A percentile compares a stretch with the other conserved stretches of the same genome.
Evolutionary conservation across 2,329 filamentous ascomycete genomes (phyloP).

Genomic region (Claviceps pusilla): DNA sequence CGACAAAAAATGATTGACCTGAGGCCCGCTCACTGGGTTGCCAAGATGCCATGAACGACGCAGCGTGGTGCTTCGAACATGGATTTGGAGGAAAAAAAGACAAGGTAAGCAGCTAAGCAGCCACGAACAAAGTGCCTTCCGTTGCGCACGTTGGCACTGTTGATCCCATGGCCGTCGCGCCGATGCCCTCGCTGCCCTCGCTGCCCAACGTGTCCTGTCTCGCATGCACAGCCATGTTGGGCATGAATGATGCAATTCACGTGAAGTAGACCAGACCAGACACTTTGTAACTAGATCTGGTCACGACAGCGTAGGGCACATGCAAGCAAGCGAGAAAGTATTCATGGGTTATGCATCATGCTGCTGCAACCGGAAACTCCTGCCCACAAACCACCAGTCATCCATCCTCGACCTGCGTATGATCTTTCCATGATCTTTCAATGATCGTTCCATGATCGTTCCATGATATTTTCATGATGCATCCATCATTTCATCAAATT

Average conservation of each 20-base stretch:
- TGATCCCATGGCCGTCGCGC: not conserved
- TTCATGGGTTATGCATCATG: not conserved
- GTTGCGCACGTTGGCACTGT: not conserved
- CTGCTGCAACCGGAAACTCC: not conserved
- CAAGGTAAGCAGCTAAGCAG: constrained; percentile 54
- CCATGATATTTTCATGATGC: too few species aligned
- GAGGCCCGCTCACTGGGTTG: not conserved
- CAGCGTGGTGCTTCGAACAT: constrained; percentile 87
- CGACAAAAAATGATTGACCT: not conserved
- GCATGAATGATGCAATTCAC: not conserved
- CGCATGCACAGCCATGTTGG: not conserved
- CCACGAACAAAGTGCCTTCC: not conserved
- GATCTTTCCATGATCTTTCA: too few species aligned
- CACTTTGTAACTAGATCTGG: not conserved
- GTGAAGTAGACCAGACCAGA: not conserved
- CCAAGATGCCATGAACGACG: constrained; percentile 89
- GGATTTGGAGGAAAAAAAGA: constrained; percentile 98
- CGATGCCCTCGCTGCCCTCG: not conserved
- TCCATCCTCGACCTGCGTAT: too few species aligned
- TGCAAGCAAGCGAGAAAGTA: not conserved
- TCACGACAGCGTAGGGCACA: not conserved
- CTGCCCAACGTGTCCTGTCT: not conserved
- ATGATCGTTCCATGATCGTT: too few species aligned
- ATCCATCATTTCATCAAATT: not conserved
- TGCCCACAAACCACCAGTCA: too few species aligned